Percentiles rank a stretch among this genome's conserved stretches.
Conservation (phyloP, 805 yeast species). For the Wickerhamiella hasegawae region DNA sequence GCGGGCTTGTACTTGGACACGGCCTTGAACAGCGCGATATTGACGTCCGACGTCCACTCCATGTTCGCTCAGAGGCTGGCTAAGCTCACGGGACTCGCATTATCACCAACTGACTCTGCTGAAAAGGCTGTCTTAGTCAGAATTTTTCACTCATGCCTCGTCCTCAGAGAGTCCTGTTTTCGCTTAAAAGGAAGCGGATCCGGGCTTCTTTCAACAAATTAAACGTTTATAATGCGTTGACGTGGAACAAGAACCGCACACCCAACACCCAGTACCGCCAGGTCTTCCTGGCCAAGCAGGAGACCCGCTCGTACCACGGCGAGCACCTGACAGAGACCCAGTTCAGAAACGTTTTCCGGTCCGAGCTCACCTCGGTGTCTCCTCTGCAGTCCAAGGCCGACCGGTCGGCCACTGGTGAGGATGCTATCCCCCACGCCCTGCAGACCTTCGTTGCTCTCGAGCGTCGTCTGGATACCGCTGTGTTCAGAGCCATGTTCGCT, state of each 20-base stretch:
- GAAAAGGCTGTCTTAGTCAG: no score
- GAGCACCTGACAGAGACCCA: constrained; percentile 77
- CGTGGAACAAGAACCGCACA: constrained; percentile 30
- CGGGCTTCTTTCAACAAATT: constrained; percentile 86
- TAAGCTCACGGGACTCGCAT: neutral
- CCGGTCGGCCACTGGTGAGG: constrained; percentile 9
- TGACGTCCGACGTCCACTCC: constrained; percentile 45
- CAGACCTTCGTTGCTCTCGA: constrained; percentile 85
- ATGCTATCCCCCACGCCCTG: constrained; percentile 70
- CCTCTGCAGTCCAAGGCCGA: constrained; percentile 51
- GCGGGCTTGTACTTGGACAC: constrained; percentile 55
- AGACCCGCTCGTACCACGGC: constrained; percentile 90
- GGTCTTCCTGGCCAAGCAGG: constrained; percentile 81
- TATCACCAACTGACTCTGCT: no score
- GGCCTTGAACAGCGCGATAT: constrained; percentile 42
- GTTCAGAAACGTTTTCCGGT: constrained; percentile 55
- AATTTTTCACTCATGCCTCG: constrained; percentile 16
- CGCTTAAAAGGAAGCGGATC: constrained; percentile 27
- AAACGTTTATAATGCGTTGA: constrained; percentile 80
- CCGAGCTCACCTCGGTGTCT: constrained; percentile 67
- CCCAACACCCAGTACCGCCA: constrained; percentile 64
- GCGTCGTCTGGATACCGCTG: constrained; percentile 74
- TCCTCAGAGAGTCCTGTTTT: constrained; percentile 18
- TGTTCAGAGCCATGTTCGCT: constrained; percentile 87
- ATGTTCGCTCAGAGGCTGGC: neutral